Percentiles rank a stretch among this genome's conserved stretches.
Evolutionary conservation across 2,329 filamentous ascomycete species (phyloP).

Genomic region (Xylaria sp.): DNA sequence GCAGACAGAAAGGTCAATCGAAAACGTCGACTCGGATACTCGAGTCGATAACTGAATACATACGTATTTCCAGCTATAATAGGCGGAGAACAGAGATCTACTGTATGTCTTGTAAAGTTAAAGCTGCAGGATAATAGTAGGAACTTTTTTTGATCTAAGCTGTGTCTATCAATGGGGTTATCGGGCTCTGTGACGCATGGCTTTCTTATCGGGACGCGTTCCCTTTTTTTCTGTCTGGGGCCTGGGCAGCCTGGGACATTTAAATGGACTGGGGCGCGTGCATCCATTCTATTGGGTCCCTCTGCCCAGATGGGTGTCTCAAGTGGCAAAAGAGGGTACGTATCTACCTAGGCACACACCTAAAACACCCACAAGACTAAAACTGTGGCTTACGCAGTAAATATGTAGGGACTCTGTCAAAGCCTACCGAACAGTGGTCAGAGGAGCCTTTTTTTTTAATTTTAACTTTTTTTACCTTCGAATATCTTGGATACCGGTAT

Average conservation of each 20-base stretch:
- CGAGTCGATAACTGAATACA: not conserved
- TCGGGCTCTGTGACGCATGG: not conserved
- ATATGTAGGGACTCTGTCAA: not conserved
- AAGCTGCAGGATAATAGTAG: not conserved
- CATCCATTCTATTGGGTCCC: not conserved
- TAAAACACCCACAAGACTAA: not conserved
- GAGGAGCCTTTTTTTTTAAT: too few relatives aligned
- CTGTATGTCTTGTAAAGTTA: not conserved
- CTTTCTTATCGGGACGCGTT: conserved; percentile 9
- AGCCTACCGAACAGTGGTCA: too few relatives aligned
- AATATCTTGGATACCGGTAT: too few relatives aligned
- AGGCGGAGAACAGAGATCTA: not conserved
- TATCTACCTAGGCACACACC: too few relatives aligned
- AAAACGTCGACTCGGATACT: not conserved
- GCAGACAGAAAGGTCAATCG: not conserved
- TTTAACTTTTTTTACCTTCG: too few relatives aligned
- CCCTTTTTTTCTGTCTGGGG: not conserved
- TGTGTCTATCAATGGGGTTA: conserved; percentile 2
- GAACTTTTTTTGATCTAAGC: conserved; percentile 4
- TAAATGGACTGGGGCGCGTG: not conserved
- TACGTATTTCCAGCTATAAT: not conserved
- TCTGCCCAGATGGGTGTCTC: not conserved
- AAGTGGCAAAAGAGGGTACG: not conserved
- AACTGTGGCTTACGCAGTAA: not conserved
- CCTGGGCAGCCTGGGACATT: conserved; percentile 8